A percentile compares a stretch with the other conserved stretches of the same genome.
phyloP scores from a whole-genome alignment of 129 eudicot genomes.

The Centella asiatica region DNA sequence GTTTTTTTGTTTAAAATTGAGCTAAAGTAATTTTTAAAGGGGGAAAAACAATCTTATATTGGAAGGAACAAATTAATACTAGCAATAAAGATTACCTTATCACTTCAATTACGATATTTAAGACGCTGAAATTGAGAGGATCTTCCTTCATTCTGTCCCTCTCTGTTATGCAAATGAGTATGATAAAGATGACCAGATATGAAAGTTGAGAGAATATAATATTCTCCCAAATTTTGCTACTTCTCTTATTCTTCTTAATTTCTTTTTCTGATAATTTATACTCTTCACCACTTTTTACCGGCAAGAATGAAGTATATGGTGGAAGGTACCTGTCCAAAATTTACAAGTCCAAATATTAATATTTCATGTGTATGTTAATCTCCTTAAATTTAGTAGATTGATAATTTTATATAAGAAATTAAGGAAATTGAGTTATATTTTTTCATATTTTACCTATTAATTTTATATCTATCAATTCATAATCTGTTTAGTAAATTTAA shows the following conservation, averaged over 20 bases:
- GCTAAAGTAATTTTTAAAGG: no score
- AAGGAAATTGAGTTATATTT: no score
- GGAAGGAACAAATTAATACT: no score
- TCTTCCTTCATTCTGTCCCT: conserved; percentile 53
- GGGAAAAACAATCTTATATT: no score
- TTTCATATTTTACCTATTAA: no score
- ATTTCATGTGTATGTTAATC: no score
- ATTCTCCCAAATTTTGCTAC: neutral
- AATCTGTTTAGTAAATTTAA: no score
- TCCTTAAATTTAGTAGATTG: no score
- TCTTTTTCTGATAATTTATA: neutral
- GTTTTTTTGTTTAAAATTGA: no score
- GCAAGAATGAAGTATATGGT: conserved; percentile 1
- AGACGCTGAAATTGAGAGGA: conserved; percentile 74
- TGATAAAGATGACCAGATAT: conserved; percentile 47
- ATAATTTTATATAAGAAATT: neutral
- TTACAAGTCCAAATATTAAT: no score
- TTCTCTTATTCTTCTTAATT: neutral
- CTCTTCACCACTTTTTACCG: neutral
- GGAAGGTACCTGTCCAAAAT: conserved; percentile 9
- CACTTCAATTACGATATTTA: conserved; percentile 66
- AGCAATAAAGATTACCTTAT: no score
- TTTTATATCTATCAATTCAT: no score
- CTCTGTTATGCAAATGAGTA: conserved; percentile 68
- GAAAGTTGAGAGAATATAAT: conserved; percentile 22